Evolutionary conservation across 2,329 filamentous ascomycete species (phyloP).

Genomic region (Rhinocladiella similis): DNA sequence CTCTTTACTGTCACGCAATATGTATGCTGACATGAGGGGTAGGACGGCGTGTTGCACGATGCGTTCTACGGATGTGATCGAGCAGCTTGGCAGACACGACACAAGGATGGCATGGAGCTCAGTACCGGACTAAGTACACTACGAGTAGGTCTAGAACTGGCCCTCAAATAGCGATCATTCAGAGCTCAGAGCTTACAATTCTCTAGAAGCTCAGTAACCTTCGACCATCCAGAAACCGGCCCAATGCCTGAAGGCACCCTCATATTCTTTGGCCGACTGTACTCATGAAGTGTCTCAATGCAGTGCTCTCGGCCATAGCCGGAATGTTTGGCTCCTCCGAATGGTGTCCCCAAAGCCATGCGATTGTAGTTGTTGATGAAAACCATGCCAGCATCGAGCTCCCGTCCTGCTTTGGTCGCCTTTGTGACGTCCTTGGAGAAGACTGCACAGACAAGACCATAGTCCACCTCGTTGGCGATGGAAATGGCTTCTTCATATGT

Average conservation of each 20-base stretch:
- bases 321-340: constrained; percentile 75
- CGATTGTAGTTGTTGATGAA: constrained; percentile 56
- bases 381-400: constrained; percentile 58
- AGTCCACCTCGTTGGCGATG: constrained; percentile 55
- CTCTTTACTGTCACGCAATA: too few relatives aligned
- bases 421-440: constrained; percentile 55
- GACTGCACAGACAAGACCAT: constrained; percentile 58
- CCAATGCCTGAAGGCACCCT: constrained; percentile 7
- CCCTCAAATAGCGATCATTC: not conserved
- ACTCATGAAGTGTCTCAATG: constrained; percentile 56
- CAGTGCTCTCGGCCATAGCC: constrained; percentile 74
- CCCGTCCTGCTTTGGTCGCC: constrained; percentile 53
- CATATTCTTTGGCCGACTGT: constrained; percentile 63
- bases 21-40: too few relatives aligned
- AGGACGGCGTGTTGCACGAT: too few relatives aligned
- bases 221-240: too few relatives aligned
- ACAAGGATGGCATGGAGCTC: too few relatives aligned
- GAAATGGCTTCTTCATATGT: constrained; percentile 61
- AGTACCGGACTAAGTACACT: too few relatives aligned
- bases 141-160: too few relatives aligned
- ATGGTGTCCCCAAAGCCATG: constrained; percentile 43
- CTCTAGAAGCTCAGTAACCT: not conserved
- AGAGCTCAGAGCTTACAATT: not conserved
- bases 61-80: too few relatives aligned
- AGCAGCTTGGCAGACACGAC: too few relatives aligned